Evolutionary conservation across 306 rosid genomes (phyloP), one percentile per base, ranked within the genome.

Genomic region (Trifolium subterraneum): DNA sequence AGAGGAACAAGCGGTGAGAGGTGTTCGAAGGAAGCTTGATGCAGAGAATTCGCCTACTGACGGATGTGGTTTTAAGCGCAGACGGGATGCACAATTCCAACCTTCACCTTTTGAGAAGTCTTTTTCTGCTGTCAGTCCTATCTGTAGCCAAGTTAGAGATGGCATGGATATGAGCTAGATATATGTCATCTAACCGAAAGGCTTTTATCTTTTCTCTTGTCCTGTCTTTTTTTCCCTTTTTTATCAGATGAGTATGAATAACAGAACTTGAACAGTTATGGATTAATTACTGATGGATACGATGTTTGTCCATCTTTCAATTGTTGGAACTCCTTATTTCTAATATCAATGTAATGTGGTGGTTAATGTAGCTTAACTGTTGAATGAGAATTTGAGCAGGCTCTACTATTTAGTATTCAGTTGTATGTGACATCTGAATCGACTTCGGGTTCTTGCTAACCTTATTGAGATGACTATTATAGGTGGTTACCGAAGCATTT

Each of bases 71-170:
- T 88, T 79, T 70, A 89, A 93, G 92, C 96, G 97, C 48, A 88
- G 93, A 74, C 68, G 96, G 67, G 93, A 88, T 85, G 86, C 91
- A 8, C 87, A 90, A 74, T 72, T 83, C 74, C 89, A 89, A 73
- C 90, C 97, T 72, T 93, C 98, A 64, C 96, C 98, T 5, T 93
- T 93, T 3, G 96, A 93, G 91, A 86, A 88, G 71, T 89, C 93
- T 67, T 89, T 93, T 84, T 75, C 92, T 70, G 85, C 88, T 78
- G 92, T 83, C 80, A 83, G 84, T 75, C 96, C 96, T 74, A 86
- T 93, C 72, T 93, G 92, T 86, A 86, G 88, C 89, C 95, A 89
- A 88, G 90, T 88, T 79, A 90, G 92, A 79, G 97, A 93, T 74
- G 96, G 90, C 90, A 93, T 88, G 93, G 97, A 91, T 85, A 66